phyloP scores from a whole-genome alignment of 106 monocot species.

The Hemerocallis citrina region DNA sequence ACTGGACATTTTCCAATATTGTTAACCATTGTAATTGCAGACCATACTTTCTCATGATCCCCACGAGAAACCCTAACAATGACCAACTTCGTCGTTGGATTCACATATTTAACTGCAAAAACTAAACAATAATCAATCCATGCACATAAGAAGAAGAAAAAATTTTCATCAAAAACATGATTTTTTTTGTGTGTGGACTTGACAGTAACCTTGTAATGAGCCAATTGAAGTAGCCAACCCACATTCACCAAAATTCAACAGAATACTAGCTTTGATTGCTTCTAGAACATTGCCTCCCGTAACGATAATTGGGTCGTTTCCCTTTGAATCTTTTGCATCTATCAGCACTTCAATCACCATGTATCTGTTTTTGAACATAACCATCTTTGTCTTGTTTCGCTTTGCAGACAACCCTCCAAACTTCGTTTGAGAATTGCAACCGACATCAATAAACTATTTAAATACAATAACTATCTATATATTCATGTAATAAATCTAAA shows the following conservation, averaged over 20 bases:
- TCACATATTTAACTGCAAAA: constrained; percentile 83
- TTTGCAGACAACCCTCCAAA: neutral
- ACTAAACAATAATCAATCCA: no score
- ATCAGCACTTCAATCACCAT: constrained; percentile 78
- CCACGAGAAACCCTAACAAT: constrained; percentile 63
- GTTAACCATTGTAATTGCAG: constrained; percentile 80
- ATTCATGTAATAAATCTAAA: no score
- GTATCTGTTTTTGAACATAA: constrained; percentile 84
- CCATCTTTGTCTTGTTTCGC: constrained; percentile 36
- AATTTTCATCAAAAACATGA: no score
- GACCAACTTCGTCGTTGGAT: constrained; percentile 61
- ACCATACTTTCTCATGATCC: constrained; percentile 76
- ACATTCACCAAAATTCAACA: constrained; percentile 79
- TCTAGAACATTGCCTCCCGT: constrained; percentile 48
- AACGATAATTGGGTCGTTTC: constrained; percentile 45
- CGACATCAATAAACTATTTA: no score
- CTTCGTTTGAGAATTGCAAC: no score
- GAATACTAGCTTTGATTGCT: constrained; percentile 81
- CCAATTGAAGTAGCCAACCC: constrained; percentile 65
- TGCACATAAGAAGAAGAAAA: no score
- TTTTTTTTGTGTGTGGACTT: no score
- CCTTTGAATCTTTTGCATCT: constrained; percentile 37
- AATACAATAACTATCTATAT: no score
- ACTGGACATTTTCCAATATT: constrained; percentile 63
- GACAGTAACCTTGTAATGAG: constrained; percentile 94